Base-by-base conservation (phyloP, 2,329 filamentous ascomycete species). In the Fusarium sp. region DNA sequence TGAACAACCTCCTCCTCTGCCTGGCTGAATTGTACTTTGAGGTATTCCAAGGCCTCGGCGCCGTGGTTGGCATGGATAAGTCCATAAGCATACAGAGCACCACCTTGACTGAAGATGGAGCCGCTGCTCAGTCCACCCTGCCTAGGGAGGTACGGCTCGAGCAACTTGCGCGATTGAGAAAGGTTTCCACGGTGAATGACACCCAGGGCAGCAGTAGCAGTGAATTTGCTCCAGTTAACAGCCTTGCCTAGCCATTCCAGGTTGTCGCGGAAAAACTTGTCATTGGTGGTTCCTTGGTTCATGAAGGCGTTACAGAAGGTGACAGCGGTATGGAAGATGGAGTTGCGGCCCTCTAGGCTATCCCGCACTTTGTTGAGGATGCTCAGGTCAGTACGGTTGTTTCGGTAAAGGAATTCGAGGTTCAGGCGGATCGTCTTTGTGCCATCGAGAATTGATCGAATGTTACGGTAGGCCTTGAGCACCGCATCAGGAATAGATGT, bases 211-310 rank as follows among this genome's bases (percentile, higher is more conserved):
- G 96, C 96, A 6, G 96, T 99, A 13, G 96, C 96, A 1, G 96
- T 98, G 80, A 99, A 99, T 80, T 99, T 99, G 66, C 95, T 98
- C 96, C 96, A 99, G 84, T 99, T 99, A 50, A 98, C 94, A 28
- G 96, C 96, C 85, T 98, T 99, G 65, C 95, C 95, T 4, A 99
- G 84, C 96, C 96, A 99, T 72, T 99, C 96, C 27, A 99, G 83
- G 78, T 99, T 99, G 77, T 98, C 94, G 8, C 97, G 90, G 89
- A 99, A 98, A 84, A 99, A 99, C 77, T 95, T 97, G 83, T 99
- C 96, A 75, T 97, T 96, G 0, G 95, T 98, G 1, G 96, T 99
- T 63, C 96, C 97, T 57, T 97, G 95, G 79, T 99, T 97, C 96
- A 99, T 99, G 80, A 99, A 98, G 11, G 95, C 96, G 76, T 98